Evolutionary conservation across 768 basidiomycete genomes (phyloP).

Genomic region (Termitomyces sp.): DNA sequence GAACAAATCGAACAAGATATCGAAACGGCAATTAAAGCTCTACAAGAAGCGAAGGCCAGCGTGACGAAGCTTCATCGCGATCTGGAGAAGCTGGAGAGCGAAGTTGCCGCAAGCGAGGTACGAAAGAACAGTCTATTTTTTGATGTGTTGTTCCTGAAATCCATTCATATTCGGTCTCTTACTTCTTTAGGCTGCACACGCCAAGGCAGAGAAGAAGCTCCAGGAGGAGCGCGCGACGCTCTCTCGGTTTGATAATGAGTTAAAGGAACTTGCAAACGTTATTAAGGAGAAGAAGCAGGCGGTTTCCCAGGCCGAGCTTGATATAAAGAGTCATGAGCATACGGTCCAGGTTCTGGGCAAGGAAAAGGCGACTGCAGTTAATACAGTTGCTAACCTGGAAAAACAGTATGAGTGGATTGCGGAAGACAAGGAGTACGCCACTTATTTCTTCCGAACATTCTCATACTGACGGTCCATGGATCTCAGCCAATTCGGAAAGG

Average conservation of each 20-base stretch:
- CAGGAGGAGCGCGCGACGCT: conserved; percentile 85
- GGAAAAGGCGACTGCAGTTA: conserved; percentile 55
- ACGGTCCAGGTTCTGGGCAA: conserved; percentile 57
- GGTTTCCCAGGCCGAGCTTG: conserved; percentile 61
- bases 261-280: conserved; percentile 75
- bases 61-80: conserved; percentile 58
- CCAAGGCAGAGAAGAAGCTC: conserved; percentile 65
- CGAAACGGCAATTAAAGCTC: conserved; percentile 37
- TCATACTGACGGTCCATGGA: not conserved
- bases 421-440: conserved; percentile 78
- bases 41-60: conserved; percentile 37
- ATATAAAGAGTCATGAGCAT: conserved; percentile 64
- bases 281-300: conserved; percentile 80
- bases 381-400: conserved; percentile 61
- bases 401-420: conserved; percentile 83
- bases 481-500: conserved; percentile 76
- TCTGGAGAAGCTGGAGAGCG: conserved; percentile 49
- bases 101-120: conserved; percentile 46
- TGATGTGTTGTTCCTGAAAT: not conserved
- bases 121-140: conserved; percentile 5
- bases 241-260: conserved; percentile 82
- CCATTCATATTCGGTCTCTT: not conserved
- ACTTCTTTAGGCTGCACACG: conserved; percentile 44
- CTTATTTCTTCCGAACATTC: not conserved
- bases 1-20: conserved; percentile 84